Base-by-base conservation (phyloP, 371 early-diverging fungal species). In the Sporodiniella umbellata region DNA sequence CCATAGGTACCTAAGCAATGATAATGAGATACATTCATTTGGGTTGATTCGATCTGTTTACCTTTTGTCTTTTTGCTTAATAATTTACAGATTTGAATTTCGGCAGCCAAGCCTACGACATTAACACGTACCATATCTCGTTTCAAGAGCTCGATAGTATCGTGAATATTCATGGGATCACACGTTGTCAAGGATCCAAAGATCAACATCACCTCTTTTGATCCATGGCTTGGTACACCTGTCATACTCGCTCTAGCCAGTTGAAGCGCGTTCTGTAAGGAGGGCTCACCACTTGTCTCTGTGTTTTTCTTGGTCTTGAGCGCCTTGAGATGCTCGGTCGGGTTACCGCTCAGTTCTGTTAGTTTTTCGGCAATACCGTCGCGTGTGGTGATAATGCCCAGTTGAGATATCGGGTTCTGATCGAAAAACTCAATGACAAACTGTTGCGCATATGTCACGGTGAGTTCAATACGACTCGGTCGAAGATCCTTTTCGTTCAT, bases 331-430 rank as follows among this genome's bases (percentile, higher is more conserved):
- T 92, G 92, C 17, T 91, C 90, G 23, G 76, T 80, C 4, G 90
- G 89, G 59, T 87, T 87, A 46, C 90, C 92, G 42, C 88, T 81
- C 45, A 96, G 64, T 23, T 93, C 95, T 3, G 92, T 85, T 50
- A 93, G 33, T 61, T 85, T 87, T 60, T 95, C 92, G 0, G 94
- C 95, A 39, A 90, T 66, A 19, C 93, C 94, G 48, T 95, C 93
- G 48, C 88, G 78, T 2, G 92, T 94, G 3, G 85, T 79, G n/a
- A 95, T 83, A 14, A 97, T 70, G 7, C 94, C 90, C 26, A 96
- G 71, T 68, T 94, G 94, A 7, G 92, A 88, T 44, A 97, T 85
- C 0, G 98, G 96, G 62, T 97, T 97, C 56, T 92, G 95, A 70
- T 96, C 95, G 70, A 95, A 94, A 58, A 83, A 97, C 65, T 95